Conservation (phyloP, 2,329 filamentous ascomycete genomes). For the Aureobasidium subglaciale region DNA sequence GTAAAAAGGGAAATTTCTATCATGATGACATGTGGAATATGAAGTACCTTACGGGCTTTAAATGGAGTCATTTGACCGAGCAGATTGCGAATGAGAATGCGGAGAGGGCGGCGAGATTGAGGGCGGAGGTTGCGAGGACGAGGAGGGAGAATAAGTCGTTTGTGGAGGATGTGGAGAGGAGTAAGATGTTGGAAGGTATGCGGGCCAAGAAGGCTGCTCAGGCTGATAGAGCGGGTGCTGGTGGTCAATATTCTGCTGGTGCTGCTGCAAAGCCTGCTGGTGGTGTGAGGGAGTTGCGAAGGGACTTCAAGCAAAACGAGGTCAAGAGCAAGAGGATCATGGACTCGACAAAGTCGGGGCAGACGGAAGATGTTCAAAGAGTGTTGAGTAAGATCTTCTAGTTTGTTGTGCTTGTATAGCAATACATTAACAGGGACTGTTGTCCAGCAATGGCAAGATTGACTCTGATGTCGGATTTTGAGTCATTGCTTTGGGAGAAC, state of each 20-base stretch:
- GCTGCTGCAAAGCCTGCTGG: conserved; percentile 19
- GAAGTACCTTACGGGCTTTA: conserved; percentile 74
- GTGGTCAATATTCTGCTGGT: conserved; percentile 14
- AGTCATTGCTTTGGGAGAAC: no score
- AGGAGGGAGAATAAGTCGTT: conserved; percentile 77
- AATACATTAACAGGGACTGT: no score
- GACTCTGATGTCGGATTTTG: no score
- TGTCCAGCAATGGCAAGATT: no score
- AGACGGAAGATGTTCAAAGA: conserved; percentile 51
- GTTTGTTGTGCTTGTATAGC: no score
- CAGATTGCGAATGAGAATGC: conserved; percentile 78
- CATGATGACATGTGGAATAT: conserved; percentile 83
- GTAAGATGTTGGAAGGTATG: conserved; percentile 72
- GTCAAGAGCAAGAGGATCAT: conserved; percentile 44
- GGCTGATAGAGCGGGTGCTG: conserved; percentile 36
- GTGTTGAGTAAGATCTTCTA: conserved; percentile 61
- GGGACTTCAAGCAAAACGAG: conserved; percentile 57
- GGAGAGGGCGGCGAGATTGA: conserved; percentile 66
- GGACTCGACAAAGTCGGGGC: conserved; percentile 26
- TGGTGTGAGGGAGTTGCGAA: conserved; percentile 19
- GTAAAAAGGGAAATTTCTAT: conserved; percentile 77
- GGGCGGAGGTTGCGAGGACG: conserved; percentile 68
- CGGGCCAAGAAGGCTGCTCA: conserved; percentile 49
- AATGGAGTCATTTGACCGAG: conserved; percentile 66
- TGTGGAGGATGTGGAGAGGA: conserved; percentile 68